These are phyloP conservation scores for Poronia punctata DNA, from an alignment of 495 filamentous ascomycete species.

Conservation along the genomic window DNA sequence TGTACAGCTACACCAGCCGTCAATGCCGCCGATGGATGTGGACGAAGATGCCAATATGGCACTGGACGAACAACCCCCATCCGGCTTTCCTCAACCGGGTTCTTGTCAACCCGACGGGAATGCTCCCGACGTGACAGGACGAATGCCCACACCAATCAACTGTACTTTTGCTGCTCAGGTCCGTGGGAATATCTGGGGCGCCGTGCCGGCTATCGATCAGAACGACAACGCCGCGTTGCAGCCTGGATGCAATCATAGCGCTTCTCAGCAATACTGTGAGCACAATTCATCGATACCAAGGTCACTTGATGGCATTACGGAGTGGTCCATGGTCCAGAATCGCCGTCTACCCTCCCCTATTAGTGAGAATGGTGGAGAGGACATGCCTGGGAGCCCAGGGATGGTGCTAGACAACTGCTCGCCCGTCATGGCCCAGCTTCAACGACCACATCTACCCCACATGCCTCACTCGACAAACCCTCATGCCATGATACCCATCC, in stretches of 20 bases:
- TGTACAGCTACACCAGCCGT: slow-evolving; percentile 16
- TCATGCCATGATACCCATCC: slow-evolving; percentile 20
- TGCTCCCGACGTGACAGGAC: slow-evolving; percentile 26
- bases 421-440: slow-evolving; percentile 12
- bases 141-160: slow-evolving; percentile 50
- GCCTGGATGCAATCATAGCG: too few species aligned
- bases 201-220: slow-evolving; percentile 14
- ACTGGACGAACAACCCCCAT: slow-evolving; percentile 22
- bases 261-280: slow-evolving; percentile 10
- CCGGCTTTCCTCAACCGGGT: slow-evolving; percentile 29
- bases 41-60: slow-evolving; percentile 53
- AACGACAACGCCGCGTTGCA: slow-evolving; percentile 27
- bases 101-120: slow-evolving; percentile 17
- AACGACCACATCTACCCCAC: slow-evolving; percentile 23
- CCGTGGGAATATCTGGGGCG: slow-evolving; percentile 35
- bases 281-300: slow-evolving; percentile 26
- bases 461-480: slow-evolving; percentile 26
- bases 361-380: slow-evolving; percentile 56
- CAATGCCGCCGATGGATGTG: slow-evolving; percentile 18
- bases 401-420: slow-evolving; percentile 32
- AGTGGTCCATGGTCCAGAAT: slow-evolving; percentile 41
- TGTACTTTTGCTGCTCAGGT: slow-evolving; percentile 41
- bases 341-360: slow-evolving; percentile 64
- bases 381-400: slow-evolving; percentile 24
- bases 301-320: slow-evolving; percentile 32